Evolutionary conservation across 768 basidiomycete species (phyloP).

Genomic region (Suillus plorans): DNA sequence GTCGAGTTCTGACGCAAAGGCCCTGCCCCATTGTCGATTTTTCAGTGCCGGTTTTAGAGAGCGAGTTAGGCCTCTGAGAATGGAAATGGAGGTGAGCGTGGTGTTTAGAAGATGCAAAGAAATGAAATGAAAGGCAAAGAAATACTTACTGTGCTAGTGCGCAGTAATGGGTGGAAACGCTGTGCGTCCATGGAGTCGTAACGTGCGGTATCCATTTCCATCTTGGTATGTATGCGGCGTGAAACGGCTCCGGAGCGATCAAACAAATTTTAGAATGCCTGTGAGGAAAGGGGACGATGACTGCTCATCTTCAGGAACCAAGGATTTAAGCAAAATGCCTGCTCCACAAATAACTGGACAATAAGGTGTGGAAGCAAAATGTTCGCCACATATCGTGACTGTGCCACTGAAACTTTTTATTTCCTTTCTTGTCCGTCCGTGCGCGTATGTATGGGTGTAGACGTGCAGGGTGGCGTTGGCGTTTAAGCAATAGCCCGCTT

Average conservation of each 20-base stretch:
- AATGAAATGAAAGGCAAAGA: constrained; percentile 6
- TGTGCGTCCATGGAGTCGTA: constrained; percentile 31
- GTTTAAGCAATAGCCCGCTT: constrained; percentile 4
- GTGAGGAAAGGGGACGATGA: background rate
- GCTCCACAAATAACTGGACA: background rate
- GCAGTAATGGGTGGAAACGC: constrained; percentile 29
- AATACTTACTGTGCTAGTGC: constrained; percentile 22
- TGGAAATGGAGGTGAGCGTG: constrained; percentile 16
- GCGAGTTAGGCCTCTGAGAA: constrained; percentile 20
- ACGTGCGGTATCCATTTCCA: constrained; percentile 17
- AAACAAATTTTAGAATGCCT: background rate
- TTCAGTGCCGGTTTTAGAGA: constrained; percentile 12
- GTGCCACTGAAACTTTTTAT: background rate
- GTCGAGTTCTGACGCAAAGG: constrained; percentile 14
- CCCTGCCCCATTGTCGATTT: constrained; percentile 28
- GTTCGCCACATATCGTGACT: background rate
- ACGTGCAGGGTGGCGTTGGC: constrained; percentile 1
- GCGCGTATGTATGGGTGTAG: background rate
- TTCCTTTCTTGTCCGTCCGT: background rate
- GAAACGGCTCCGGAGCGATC: background rate
- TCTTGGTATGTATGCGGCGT: background rate
- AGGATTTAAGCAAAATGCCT: background rate
- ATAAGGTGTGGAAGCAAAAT: background rate
- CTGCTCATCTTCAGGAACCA: background rate
- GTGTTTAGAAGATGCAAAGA: constrained; percentile 15